Base-by-base conservation (phyloP, 192 early-diverging fungal genomes). In the Coemansia sp. region DNA sequence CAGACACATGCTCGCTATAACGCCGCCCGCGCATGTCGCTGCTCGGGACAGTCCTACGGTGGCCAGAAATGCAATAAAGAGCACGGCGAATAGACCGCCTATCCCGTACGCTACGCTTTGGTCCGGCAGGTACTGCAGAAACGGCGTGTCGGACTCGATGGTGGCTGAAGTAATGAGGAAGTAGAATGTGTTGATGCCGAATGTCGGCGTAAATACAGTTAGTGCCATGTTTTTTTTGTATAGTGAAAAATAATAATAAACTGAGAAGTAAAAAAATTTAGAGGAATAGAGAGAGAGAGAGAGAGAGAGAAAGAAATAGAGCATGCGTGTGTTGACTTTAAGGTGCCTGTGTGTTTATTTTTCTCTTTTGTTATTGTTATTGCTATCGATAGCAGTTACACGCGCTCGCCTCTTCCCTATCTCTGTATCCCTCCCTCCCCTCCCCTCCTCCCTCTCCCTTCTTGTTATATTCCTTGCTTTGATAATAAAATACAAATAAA, bases 51-150 rank as follows among this genome's bases (percentile, higher is more conserved):
- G 17, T 4, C 38, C 35, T 0, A 59, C 39, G 11, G 25, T 65
- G 0, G 54, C 65, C 4, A 67, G 25, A 0, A 53, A 60, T 2
- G 73, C 53, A 4, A 76, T 19, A 2, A 51, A n/a, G 2, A 81
- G 65, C 0, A 64, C 73, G 4, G 62, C 69, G n/a, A 75, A 76
- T 12, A 64, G 63, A 1, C 69, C 73, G 36, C 78, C 73, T 7
- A 64, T 61, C 8, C 65, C 78, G 11, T 67, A 81, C 20, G 73
- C 78, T 12, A 66, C 69, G 25, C 36, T 40, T 6, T 39, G n/a
- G 42, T 22, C 39, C 6, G 72, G 64, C 24, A 56, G 27, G 54
- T 73, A 78, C 37, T 72, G 70, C 53, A 73, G 40, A 47, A 58
- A 76, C 27, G 74, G 64, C 49, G 74, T 76, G 22, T 27, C 39